Evolutionary conservation across 805 yeast species (phyloP).

Genomic region (Candida ascalaphidarum): DNA sequence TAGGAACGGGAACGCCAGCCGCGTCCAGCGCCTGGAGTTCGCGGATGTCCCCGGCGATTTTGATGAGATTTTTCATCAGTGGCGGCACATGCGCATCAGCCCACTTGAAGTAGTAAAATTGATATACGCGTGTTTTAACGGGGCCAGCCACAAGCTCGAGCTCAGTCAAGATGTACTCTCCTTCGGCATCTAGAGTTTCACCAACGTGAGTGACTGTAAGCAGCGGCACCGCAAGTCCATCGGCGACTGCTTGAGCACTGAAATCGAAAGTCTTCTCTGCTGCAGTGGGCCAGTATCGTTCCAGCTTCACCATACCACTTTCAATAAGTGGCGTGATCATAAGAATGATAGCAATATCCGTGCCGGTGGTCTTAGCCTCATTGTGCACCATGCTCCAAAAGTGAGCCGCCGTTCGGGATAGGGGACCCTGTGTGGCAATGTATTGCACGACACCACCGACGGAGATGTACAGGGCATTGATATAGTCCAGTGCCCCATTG

Average conservation of each 20-base stretch:
- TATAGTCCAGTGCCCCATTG: conserved; percentile 24
- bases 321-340: conserved; percentile 28
- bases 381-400: conserved; percentile 58
- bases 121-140: conserved; percentile 20
- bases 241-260: conserved; percentile 7
- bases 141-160: conserved; percentile 12
- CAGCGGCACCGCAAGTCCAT: conserved; percentile 11
- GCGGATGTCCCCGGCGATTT: conserved; percentile 7
- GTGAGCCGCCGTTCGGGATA: conserved; percentile 63
- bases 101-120: conserved; percentile 36
- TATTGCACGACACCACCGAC: conserved; percentile 23
- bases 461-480: conserved; percentile 29
- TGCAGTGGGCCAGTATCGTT: conserved; percentile 15
- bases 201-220: conserved; percentile 8
- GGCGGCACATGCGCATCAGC: conserved; percentile 35
- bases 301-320: conserved; percentile 7
- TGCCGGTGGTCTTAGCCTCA: conserved; percentile 18
- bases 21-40: background rate
- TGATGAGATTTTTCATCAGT: conserved; percentile 7
- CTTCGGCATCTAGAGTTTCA: conserved; percentile 7
- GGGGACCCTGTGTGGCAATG: conserved; percentile 90
- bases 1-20: conserved; percentile 16
- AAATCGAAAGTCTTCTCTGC: conserved; percentile 11
- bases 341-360: conserved; percentile 19
- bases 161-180: conserved; percentile 17